A percentile compares a stretch with the other conserved stretches of the same genome.
Conservation (phyloP, 371 early-diverging fungal genomes). For the Mucor ambiguus region DNA sequence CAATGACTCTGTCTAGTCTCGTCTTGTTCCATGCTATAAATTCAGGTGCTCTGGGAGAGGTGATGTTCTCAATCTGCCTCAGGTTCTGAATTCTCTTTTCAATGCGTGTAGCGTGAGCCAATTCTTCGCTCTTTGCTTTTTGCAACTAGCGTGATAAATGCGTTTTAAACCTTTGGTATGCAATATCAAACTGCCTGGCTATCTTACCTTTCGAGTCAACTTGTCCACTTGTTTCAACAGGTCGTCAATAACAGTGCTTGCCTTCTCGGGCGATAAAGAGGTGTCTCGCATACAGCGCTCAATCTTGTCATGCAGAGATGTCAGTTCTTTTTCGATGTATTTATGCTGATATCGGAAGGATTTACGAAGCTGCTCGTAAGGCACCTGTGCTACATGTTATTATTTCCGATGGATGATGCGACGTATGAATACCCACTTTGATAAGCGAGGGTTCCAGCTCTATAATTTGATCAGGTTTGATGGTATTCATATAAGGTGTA, state of each 20-base stretch:
- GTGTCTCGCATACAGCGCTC: conserved; percentile 40
- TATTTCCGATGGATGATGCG: not conserved
- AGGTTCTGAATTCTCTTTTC: conserved; percentile 77
- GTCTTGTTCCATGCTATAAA: conserved; percentile 82
- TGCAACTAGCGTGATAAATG: conserved; percentile 53
- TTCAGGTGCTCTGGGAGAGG: conserved; percentile 62
- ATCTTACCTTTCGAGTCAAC: conserved; percentile 72
- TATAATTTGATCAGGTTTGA: conserved; percentile 78
- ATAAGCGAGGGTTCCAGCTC: conserved; percentile 88
- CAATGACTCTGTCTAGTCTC: conserved; percentile 83
- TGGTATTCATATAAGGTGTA: conserved; percentile 61
- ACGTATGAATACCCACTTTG: conserved; percentile 58
- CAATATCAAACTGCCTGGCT: not conserved
- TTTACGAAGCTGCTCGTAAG: conserved; percentile 86
- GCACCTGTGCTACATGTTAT: conserved; percentile 62
- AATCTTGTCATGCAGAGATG: conserved; percentile 46
- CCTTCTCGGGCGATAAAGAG: conserved; percentile 48
- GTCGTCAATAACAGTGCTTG: conserved; percentile 58
- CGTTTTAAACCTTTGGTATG: not conserved
- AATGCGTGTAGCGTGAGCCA: conserved; percentile 62
- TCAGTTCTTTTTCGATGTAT: conserved; percentile 81
- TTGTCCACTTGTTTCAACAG: conserved; percentile 67
- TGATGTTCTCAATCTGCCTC: conserved; percentile 65
- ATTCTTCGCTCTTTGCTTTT: conserved; percentile 81
- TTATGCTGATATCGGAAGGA: conserved; percentile 81